A percentile compares a stretch with the other conserved stretches of the same genome.
phyloP scores from a whole-genome alignment of 345 rosid species.

The Linum lewisii region DNA sequence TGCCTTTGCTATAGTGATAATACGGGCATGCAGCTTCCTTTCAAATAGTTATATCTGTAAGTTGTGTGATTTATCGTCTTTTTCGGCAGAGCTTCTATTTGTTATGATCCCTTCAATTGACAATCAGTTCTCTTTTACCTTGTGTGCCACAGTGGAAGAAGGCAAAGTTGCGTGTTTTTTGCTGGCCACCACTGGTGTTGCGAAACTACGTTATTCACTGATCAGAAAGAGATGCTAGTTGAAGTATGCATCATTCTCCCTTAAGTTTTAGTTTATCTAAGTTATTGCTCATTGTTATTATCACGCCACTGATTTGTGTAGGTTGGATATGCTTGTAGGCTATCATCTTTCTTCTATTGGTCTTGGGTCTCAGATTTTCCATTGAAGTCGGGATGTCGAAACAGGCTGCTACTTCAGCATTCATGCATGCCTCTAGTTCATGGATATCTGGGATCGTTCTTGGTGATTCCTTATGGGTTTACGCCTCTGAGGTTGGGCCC shows the following conservation, averaged over 20 bases:
- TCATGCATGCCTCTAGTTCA: slow-evolving; percentile 59
- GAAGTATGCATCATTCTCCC: slow-evolving; percentile 43
- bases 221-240: slow-evolving; percentile 38
- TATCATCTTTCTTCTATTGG: slow-evolving; percentile 46
- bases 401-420: slow-evolving; percentile 86
- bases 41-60: slow-evolving; percentile 90
- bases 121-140: slow-evolving; percentile 3
- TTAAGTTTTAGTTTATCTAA: neutral
- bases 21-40: slow-evolving; percentile 81
- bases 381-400: slow-evolving; percentile 82
- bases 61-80: slow-evolving; percentile 22
- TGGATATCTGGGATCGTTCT: slow-evolving; percentile 56
- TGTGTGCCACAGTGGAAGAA: slow-evolving; percentile 69
- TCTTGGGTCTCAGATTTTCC: slow-evolving; percentile 51
- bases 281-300: slow-evolving; percentile 2
- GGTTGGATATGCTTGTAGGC: slow-evolving; percentile 43
- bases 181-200: slow-evolving; percentile 70
- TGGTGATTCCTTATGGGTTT: slow-evolving; percentile 42
- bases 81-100: slow-evolving; percentile 7
- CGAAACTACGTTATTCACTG: slow-evolving; percentile 50
- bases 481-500: slow-evolving; percentile 45
- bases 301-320: slow-evolving; percentile 15
- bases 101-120: slow-evolving; percentile 10
- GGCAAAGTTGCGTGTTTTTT: slow-evolving; percentile 91
- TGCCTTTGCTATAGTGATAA: slow-evolving; percentile 40